Conservation (phyloP, 75 land plant genomes). For the Cunninghamia lanceolata region DNA sequence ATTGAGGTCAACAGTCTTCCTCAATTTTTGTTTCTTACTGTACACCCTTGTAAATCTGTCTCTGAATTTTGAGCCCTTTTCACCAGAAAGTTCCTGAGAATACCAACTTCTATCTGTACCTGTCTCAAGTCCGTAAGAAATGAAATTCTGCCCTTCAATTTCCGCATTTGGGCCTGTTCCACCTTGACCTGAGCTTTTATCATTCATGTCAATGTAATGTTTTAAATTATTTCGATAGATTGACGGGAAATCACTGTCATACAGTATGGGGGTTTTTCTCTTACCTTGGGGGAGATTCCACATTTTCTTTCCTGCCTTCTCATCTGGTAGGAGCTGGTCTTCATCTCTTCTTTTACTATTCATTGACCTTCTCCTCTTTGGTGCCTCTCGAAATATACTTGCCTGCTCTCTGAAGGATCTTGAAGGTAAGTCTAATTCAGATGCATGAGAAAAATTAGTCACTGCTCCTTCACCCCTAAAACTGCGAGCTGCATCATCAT, state of each 20-base stretch:
- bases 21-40: slow-evolving; percentile 8
- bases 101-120: neutral
- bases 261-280: neutral
- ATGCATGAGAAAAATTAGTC: slow-evolving; percentile 29
- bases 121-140: neutral
- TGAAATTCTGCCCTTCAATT: neutral
- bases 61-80: neutral
- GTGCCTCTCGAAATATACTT: slow-evolving; percentile 4
- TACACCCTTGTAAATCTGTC: slow-evolving; percentile 6
- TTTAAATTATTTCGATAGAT: neutral
- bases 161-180: slow-evolving; percentile 7
- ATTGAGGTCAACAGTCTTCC: neutral
- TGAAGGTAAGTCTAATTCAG: slow-evolving; percentile 4
- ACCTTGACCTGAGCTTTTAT: neutral
- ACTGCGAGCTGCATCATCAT: slow-evolving; percentile 40
- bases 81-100: neutral
- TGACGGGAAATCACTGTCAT: neutral
- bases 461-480: slow-evolving; percentile 34
- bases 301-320: neutral
- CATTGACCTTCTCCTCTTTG: slow-evolving; percentile 20
- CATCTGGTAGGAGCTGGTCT: neutral
- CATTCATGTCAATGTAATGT: neutral
- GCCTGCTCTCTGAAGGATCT: slow-evolving; percentile 4
- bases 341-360: slow-evolving; percentile 18
- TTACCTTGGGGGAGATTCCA: neutral